phyloP scores from a whole-genome alignment of 331 rosid genomes.

The Saraca asoca region DNA sequence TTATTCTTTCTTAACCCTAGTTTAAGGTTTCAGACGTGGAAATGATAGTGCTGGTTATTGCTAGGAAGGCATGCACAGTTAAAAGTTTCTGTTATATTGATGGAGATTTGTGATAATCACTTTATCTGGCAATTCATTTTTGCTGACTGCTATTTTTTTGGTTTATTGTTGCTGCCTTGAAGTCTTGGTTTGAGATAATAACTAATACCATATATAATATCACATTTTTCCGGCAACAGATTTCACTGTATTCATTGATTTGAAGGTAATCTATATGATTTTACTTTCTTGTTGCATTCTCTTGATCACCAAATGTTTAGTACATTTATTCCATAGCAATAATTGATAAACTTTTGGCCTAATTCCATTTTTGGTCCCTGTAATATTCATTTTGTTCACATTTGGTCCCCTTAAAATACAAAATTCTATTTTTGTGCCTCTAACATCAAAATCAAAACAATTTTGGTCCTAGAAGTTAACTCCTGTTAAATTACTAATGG shows the following conservation, averaged over 20 bases:
- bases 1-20: background rate
- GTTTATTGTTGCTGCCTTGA: constrained; percentile 11
- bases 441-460: too few species aligned
- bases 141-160: constrained; percentile 7
- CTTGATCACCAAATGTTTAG: constrained; percentile 15
- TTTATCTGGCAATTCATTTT: constrained; percentile 7
- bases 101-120: background rate
- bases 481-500: too few species aligned
- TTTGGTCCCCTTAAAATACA: too few species aligned
- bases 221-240: background rate
- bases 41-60: background rate
- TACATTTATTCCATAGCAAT: background rate
- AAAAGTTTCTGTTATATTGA: background rate
- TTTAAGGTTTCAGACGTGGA: background rate
- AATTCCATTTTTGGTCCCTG: too few species aligned
- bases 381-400: too few species aligned
- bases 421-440: too few species aligned
- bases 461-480: too few species aligned
- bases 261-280: background rate
- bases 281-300: constrained; percentile 13
- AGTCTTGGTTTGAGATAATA: constrained; percentile 26
- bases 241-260: background rate
- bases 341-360: constrained; percentile 23
- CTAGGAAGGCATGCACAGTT: background rate
- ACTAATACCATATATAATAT: background rate